Conservation (phyloP, 345 rosid species). For the Arabidopsis suecica region DNA sequence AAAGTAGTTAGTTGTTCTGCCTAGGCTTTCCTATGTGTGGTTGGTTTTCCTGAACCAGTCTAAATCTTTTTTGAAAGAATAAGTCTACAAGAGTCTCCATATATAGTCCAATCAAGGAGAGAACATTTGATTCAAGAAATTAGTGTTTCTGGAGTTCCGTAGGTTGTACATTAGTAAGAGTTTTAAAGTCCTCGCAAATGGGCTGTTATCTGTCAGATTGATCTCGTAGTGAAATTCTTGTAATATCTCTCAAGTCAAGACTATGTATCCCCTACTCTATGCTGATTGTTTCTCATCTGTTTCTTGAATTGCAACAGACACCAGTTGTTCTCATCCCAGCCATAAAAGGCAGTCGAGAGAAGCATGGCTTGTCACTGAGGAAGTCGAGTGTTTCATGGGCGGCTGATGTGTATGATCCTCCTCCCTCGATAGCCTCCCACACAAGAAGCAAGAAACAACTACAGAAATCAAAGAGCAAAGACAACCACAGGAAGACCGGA, state of each 20-base stretch:
- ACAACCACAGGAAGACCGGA: slow-evolving; percentile 61
- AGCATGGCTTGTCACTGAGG: slow-evolving; percentile 53
- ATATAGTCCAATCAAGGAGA: not conserved
- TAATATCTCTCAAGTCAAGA: slow-evolving; percentile 1
- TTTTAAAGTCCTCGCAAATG: not conserved
- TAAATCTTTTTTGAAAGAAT: not conserved
- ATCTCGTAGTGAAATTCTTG: not conserved
- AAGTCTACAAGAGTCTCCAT: not conserved
- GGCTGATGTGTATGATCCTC: slow-evolving; percentile 87
- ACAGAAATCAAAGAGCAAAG: slow-evolving; percentile 64
- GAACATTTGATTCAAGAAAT: slow-evolving; percentile 7
- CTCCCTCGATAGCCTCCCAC: slow-evolving; percentile 72
- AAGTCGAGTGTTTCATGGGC: slow-evolving; percentile 78
- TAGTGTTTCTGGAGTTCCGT: not conserved
- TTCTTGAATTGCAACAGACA: slow-evolving; percentile 40
- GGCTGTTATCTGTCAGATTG: not conserved
- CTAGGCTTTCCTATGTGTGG: slow-evolving; percentile 3
- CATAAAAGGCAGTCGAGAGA: slow-evolving; percentile 85
- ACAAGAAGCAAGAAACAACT: slow-evolving; percentile 57
- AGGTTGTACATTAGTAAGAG: not conserved
- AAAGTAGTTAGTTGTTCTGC: not conserved
- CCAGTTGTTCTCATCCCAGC: slow-evolving; percentile 70
- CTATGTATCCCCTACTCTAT: not conserved
- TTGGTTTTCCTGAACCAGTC: not conserved
- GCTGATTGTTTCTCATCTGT: slow-evolving; percentile 18